Base-by-base conservation (phyloP, 768 basidiomycete species). In the Mrakia blollopis region DNA sequence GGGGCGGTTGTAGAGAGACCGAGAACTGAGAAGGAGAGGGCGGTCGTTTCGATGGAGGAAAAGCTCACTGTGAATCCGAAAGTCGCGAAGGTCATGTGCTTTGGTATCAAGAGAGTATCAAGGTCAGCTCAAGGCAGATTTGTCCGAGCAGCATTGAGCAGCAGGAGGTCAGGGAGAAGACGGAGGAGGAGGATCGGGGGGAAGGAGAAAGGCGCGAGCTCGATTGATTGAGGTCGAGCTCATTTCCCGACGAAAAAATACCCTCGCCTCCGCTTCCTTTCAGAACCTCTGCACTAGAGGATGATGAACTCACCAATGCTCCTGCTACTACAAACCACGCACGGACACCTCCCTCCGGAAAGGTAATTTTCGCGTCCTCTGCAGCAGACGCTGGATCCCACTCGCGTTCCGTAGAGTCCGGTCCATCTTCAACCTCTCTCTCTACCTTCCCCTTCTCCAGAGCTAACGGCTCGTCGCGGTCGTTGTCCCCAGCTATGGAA, bases 21-120 rank as follows among this genome's bases (percentile, higher is more conserved):
- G n/a, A 44, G 70, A 30, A 28, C 28, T 11, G 37, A 39, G 35
- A 47, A 47, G 44, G 44, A 47, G 44, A 9, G 18, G 11, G 47
- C 6, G 47, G 21, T 44, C 11, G 44, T 9, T 11, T 41, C 11
- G 13, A 50, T 18, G 44, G 44, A 50, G 47, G 44, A 23, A 23
- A 18, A 18, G 30, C 71, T 37, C 18, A 72, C 71, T 23, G 71
- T 72, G 16, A 72, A 14, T 7, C 71, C 71, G 25, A 72, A 72
- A 28, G 71, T 72, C 13, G 52, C 50, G 37, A 72, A 72, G 25
- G 71, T 60, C 35, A 72, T 54, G 35, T 54, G 44, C 52, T 52
- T 11, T 18, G 4, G 39, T 6, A 37, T 11, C 16, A 9, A n/a
- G 35, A 30, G 69, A 28, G 13, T 5, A 28, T 3, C 0, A 54